Evolutionary conservation across 768 basidiomycete genomes (phyloP).

Genomic region (Cubamyces lactineus): DNA sequence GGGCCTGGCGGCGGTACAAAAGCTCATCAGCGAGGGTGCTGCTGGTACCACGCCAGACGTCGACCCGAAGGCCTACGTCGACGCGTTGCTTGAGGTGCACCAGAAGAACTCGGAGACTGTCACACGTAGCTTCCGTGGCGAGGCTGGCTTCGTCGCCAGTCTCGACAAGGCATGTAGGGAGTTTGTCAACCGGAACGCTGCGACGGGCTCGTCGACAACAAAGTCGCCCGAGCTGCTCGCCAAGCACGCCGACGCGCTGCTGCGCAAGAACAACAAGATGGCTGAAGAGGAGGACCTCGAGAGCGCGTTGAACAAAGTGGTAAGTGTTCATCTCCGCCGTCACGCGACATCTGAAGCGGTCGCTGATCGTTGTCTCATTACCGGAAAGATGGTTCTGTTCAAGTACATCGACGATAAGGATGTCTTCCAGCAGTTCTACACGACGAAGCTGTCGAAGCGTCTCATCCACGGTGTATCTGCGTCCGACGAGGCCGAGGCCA

Average conservation of each 20-base stretch:
- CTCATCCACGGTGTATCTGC: slow-evolving; percentile 90
- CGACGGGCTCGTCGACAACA: slow-evolving; percentile 79
- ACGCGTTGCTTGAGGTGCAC: slow-evolving; percentile 89
- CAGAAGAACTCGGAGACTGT: slow-evolving; percentile 91
- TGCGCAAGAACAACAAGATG: slow-evolving; percentile 95
- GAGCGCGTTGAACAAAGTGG: slow-evolving; percentile 86
- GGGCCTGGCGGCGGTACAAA: slow-evolving; percentile 80
- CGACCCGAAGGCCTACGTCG: slow-evolving; percentile 94
- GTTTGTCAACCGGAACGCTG: slow-evolving; percentile 92
- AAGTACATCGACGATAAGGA: slow-evolving; percentile 99
- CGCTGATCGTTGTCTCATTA: slow-evolving; percentile 5
- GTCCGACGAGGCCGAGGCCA: slow-evolving; percentile 94
- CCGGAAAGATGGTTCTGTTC: slow-evolving; percentile 88
- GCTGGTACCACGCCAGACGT: slow-evolving; percentile 56
- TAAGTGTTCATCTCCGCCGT: slow-evolving; percentile 42
- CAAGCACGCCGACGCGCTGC: slow-evolving; percentile 85
- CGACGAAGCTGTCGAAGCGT: slow-evolving; percentile 89
- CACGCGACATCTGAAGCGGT: background rate
- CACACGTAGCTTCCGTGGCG: slow-evolving; percentile 84
- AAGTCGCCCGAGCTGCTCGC: slow-evolving; percentile 93
- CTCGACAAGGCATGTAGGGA: slow-evolving; percentile 95
- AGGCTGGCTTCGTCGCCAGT: slow-evolving; percentile 91
- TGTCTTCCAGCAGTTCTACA: slow-evolving; percentile 98
- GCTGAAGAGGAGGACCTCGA: slow-evolving; percentile 92
- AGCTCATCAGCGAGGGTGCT: slow-evolving; percentile 58